Evolutionary conservation across 371 early-diverging fungal species (phyloP).

Genomic region (Mucor circinelloides): DNA sequence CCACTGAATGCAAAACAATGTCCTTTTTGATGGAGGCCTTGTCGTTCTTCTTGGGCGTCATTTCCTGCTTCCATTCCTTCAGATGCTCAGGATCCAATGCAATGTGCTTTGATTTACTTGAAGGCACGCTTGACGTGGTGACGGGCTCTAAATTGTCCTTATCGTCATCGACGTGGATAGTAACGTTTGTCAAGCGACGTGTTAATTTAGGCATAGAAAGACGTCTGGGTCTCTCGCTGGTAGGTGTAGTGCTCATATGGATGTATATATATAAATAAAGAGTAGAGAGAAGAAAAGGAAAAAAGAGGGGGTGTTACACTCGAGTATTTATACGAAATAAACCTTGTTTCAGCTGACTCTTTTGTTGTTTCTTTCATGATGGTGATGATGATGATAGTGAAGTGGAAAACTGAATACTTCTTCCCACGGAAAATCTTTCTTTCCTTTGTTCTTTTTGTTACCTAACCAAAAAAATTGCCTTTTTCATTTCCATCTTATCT

Average conservation of each 20-base stretch:
- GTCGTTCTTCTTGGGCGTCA: constrained; percentile 15
- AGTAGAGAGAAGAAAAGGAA: neutral
- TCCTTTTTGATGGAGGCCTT: constrained; percentile 16
- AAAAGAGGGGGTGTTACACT: neutral
- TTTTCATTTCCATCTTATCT: neutral
- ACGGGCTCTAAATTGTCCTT: constrained; percentile 23
- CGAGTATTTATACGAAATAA: neutral
- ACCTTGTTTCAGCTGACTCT: constrained; percentile 2
- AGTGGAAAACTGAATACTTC: neutral
- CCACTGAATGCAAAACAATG: constrained; percentile 79
- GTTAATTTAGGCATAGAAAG: constrained; percentile 38
- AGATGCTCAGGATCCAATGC: constrained; percentile 5
- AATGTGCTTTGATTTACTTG: constrained; percentile 22
- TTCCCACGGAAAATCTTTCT: neutral
- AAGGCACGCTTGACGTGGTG: constrained; percentile 23
- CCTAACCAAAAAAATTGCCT: neutral
- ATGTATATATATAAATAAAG: neutral
- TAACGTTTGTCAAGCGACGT: constrained; percentile 32
- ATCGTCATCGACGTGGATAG: constrained; percentile 28
- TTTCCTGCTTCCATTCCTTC: constrained; percentile 18
- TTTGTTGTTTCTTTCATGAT: neutral
- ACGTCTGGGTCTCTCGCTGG: constrained; percentile 26
- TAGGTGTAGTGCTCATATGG: constrained; percentile 22
- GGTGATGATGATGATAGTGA: neutral
- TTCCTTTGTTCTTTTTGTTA: neutral